These are phyloP conservation scores for Dentipellis sp. DNA, from an alignment of 768 basidiomycete genomes.

Conservation along the genomic window DNA sequence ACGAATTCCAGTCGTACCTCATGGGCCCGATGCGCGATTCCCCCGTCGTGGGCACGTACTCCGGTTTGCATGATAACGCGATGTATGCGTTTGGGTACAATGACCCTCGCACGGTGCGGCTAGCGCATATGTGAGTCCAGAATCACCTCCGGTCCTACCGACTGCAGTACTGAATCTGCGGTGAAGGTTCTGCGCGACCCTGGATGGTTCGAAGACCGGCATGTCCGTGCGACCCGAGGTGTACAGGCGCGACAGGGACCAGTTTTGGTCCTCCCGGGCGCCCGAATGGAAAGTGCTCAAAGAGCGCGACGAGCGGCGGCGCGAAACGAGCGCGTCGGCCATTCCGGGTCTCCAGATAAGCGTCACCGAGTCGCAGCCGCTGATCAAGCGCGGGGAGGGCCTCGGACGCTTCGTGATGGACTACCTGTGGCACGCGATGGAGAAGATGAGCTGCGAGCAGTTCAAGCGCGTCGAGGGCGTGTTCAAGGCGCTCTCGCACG, in stretches of 20 bases:
- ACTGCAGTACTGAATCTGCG: not conserved
- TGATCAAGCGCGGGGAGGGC: slow-evolving; percentile 9
- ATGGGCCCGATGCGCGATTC: slow-evolving; percentile 39
- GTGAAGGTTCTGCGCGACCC: slow-evolving; percentile 38
- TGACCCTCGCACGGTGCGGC: slow-evolving; percentile 35
- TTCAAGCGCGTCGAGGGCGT: slow-evolving; percentile 20
- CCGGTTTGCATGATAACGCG: slow-evolving; percentile 43
- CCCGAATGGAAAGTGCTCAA: slow-evolving; percentile 19
- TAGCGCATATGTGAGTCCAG: slow-evolving; percentile 44
- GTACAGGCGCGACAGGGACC: slow-evolving; percentile 13
- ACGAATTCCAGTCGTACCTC: slow-evolving; percentile 38
- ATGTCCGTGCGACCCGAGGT: slow-evolving; percentile 29
- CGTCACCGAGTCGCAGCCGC: not conserved
- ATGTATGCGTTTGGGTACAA: slow-evolving; percentile 45
- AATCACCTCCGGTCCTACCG: not conserved
- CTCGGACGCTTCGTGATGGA: slow-evolving; percentile 37
- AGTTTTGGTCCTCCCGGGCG: slow-evolving; percentile 16
- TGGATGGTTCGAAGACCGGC: slow-evolving; percentile 58
- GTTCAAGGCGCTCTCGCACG: slow-evolving; percentile 14
- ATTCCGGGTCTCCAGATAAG: slow-evolving; percentile 11
- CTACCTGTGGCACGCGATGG: slow-evolving; percentile 21
- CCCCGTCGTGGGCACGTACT: slow-evolving; percentile 43
- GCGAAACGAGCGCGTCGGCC: not conserved
- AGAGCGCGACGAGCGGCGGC: not conserved
- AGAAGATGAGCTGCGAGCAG: slow-evolving; percentile 16